Evolutionary conservation across 2,329 filamentous ascomycete genomes (phyloP).

Genomic region (Pseudohalonectria lignicola): DNA sequence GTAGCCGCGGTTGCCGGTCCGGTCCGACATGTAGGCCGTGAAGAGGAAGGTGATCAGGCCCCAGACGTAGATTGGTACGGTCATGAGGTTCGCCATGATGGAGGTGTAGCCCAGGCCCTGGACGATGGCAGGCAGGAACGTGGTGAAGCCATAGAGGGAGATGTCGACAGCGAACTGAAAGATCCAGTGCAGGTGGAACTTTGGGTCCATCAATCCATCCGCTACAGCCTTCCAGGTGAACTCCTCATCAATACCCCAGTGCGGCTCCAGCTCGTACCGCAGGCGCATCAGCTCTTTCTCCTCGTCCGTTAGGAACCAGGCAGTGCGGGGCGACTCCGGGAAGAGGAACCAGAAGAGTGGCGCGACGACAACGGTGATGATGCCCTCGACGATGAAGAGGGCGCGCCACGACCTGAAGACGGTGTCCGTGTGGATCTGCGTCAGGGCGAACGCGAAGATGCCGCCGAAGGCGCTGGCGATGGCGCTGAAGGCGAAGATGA

Average conservation of each 20-base stretch:
- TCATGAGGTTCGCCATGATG: slow-evolving; percentile 21
- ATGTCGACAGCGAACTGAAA: slow-evolving; percentile 20
- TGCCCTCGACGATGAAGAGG: slow-evolving; percentile 28
- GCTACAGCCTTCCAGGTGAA: slow-evolving; percentile 15
- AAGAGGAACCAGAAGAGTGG: slow-evolving; percentile 16
- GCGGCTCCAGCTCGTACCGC: slow-evolving; percentile 14
- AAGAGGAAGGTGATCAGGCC: slow-evolving; percentile 13
- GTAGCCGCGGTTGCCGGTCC: slow-evolving; percentile 12
- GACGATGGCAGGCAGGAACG: slow-evolving; percentile 23
- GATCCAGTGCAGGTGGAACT: slow-evolving; percentile 13
- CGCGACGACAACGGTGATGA: slow-evolving; percentile 24
- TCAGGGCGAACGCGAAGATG: slow-evolving; percentile 28
- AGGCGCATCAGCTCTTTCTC: slow-evolving; percentile 15
- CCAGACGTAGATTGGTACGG: slow-evolving; percentile 20
- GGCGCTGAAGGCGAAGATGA: slow-evolving; percentile 27
- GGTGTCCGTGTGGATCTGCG: slow-evolving; percentile 19
- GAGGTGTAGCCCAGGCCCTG: slow-evolving; percentile 20
- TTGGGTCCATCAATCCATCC: slow-evolving; percentile 9
- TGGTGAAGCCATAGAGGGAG: slow-evolving; percentile 21
- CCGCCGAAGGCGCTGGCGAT: slow-evolving; percentile 28
- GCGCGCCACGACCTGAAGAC: slow-evolving; percentile 25
- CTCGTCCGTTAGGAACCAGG: slow-evolving; percentile 16
- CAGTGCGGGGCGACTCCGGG: slow-evolving; percentile 14
- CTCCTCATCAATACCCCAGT: slow-evolving; percentile 15
- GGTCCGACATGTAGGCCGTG: slow-evolving; percentile 16